Conservation (phyloP, 192 early-diverging fungal genomes). For the Backusella parvicylindrica region DNA sequence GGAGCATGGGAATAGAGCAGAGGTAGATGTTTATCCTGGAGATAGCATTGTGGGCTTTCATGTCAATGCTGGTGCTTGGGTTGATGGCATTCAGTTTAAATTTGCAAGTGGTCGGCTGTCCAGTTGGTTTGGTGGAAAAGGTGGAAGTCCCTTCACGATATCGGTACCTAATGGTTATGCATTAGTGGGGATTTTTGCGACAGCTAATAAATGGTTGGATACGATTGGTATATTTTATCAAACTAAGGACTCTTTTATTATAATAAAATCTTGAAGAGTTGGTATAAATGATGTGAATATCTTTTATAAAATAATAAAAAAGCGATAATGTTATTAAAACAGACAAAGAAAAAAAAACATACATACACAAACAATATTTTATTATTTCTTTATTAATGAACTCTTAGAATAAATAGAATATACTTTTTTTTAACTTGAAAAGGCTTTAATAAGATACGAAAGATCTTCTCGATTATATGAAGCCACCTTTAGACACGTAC, state of each 20-base stretch:
- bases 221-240: conserved; percentile 49
- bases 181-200: conserved; percentile 55
- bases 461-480: too few species aligned
- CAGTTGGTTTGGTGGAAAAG: conserved; percentile 56
- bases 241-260: neutral
- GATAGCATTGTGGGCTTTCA: conserved; percentile 47
- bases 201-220: conserved; percentile 51
- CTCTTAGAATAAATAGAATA: too few species aligned
- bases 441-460: too few species aligned
- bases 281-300: neutral
- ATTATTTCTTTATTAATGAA: too few species aligned
- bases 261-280: neutral
- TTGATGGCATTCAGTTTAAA: conserved; percentile 60
- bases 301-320: too few species aligned
- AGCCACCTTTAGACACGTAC: too few species aligned
- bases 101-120: conserved; percentile 44
- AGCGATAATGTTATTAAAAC: too few species aligned
- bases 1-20: conserved; percentile 29
- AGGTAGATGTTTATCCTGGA: conserved; percentile 38
- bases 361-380: too few species aligned
- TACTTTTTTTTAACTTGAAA: too few species aligned
- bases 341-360: too few species aligned
- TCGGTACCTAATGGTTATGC: conserved; percentile 45
- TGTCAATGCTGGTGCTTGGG: conserved; percentile 54
- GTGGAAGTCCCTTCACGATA: conserved; percentile 43